These are phyloP conservation scores for Antitrichia curtipendula DNA, from an alignment of 225 moss, liverwort and hornwort species.

Conservation along the genomic window DNA sequence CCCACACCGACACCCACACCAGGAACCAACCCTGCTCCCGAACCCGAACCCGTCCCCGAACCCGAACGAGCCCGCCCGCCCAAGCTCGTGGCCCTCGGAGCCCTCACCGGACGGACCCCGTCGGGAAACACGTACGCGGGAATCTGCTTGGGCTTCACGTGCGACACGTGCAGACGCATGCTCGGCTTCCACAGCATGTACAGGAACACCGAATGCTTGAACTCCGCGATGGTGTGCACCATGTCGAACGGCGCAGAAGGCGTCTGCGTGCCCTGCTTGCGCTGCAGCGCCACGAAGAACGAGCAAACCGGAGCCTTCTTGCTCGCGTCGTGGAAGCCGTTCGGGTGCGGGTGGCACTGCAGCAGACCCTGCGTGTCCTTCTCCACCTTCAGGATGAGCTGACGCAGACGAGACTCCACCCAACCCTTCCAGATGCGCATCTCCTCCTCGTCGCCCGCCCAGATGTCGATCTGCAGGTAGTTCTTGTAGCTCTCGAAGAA, in stretches of 20 bases:
- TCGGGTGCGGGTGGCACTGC: constrained; percentile 94
- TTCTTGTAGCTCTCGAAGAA: constrained; percentile 98
- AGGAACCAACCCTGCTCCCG: background rate
- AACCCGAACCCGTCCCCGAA: background rate
- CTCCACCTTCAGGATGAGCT: constrained; percentile 90
- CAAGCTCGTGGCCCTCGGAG: constrained; percentile 10
- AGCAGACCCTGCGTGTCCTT: constrained; percentile 78
- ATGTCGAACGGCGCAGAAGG: constrained; percentile 86
- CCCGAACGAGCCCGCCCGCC: background rate
- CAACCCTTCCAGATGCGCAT: constrained; percentile 96
- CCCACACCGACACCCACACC: background rate
- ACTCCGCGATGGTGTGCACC: constrained; percentile 79
- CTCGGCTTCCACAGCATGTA: constrained; percentile 81
- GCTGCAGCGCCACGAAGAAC: constrained; percentile 84
- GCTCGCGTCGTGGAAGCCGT: constrained; percentile 70
- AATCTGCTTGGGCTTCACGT: constrained; percentile 87
- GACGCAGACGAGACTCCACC: constrained; percentile 94
- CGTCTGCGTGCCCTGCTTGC: constrained; percentile 75
- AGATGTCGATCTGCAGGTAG: constrained; percentile 86
- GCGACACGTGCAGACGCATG: constrained; percentile 86
- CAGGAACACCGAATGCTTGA: constrained; percentile 60
- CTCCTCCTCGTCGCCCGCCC: constrained; percentile 78
- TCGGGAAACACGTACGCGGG: constrained; percentile 82
- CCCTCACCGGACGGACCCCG: constrained; percentile 61
- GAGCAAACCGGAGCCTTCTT: constrained; percentile 68